Percentiles rank a stretch among this genome's conserved stretches.
Conservation (phyloP, 1,284 basidiomycete species). For the Grifola frondosa region DNA sequence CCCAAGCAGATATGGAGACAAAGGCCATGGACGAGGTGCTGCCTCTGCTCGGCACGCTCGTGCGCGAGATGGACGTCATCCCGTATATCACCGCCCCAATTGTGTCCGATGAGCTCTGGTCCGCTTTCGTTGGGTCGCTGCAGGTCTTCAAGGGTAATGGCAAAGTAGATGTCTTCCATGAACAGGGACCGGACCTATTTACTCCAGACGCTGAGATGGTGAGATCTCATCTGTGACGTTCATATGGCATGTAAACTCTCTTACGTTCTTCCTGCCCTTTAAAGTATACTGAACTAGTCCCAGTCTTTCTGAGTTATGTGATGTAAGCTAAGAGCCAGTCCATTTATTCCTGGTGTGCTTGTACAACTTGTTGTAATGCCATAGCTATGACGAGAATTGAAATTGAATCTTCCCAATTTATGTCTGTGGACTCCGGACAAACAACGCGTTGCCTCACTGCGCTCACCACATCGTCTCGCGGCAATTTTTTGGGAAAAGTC, state of each 20-base stretch:
- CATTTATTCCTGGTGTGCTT: slow-evolving; percentile 2
- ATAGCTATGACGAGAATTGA: neutral
- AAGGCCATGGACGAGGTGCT: slow-evolving; percentile 31
- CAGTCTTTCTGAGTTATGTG: slow-evolving; percentile 12
- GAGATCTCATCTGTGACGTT: slow-evolving; percentile 24
- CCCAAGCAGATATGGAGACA: slow-evolving; percentile 26
- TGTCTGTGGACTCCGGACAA: neutral
- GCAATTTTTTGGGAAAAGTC: too few species aligned
- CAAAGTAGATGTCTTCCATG: slow-evolving; percentile 14
- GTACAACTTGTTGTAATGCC: slow-evolving; percentile 8
- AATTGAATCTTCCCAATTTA: neutral
- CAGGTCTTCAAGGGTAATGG: slow-evolving; percentile 22
- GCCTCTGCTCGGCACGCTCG: slow-evolving; percentile 28
- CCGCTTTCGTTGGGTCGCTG: slow-evolving; percentile 26
- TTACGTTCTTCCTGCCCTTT: neutral
- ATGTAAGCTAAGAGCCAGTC: slow-evolving; percentile 4
- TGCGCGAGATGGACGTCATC: slow-evolving; percentile 32
- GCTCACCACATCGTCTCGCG: too few species aligned
- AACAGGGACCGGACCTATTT: too few species aligned
- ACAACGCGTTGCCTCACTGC: too few species aligned
- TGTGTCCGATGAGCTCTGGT: slow-evolving; percentile 35
- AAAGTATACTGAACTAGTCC: slow-evolving; percentile 11
- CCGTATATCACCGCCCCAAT: slow-evolving; percentile 39
- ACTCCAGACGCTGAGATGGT: slow-evolving; percentile 18
- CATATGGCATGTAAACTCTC: neutral